A percentile compares a stretch with the other conserved stretches of the same genome.
Evolutionary conservation across 139 green algal genomes (phyloP).

Genomic region (Coccomyxa sp.): DNA sequence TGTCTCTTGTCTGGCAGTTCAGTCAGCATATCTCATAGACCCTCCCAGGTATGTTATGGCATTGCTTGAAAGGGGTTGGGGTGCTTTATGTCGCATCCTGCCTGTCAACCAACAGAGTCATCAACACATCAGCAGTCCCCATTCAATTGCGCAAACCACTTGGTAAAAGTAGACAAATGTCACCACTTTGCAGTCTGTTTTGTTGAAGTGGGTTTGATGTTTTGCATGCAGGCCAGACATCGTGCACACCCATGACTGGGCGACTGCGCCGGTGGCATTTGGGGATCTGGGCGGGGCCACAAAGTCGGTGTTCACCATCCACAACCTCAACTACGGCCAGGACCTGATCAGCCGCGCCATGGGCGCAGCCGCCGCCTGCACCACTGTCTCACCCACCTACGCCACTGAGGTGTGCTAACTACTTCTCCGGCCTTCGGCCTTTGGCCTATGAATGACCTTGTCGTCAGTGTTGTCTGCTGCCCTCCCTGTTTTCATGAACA

Average conservation of each 20-base stretch:
- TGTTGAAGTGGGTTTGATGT: too few relatives aligned
- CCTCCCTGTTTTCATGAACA: not conserved
- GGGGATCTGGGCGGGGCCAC: slow-evolving; percentile 38
- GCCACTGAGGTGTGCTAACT: slow-evolving; percentile 58
- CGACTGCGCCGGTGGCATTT: slow-evolving; percentile 57
- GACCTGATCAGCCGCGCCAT: slow-evolving; percentile 79
- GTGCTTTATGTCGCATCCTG: too few relatives aligned
- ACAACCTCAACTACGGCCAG: slow-evolving; percentile 90
- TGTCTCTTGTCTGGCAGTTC: too few relatives aligned
- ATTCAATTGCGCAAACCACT: too few relatives aligned
- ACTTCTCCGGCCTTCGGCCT: not conserved
- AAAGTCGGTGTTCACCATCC: slow-evolving; percentile 83
- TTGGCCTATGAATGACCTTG: not conserved
- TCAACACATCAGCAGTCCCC: too few relatives aligned
- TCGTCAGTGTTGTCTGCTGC: too few relatives aligned
- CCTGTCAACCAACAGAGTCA: too few relatives aligned
- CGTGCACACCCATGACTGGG: slow-evolving; percentile 96
- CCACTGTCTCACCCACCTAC: slow-evolving; percentile 94
- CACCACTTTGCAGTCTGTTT: too few relatives aligned
- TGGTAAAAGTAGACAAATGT: too few relatives aligned
- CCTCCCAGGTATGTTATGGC: too few relatives aligned
- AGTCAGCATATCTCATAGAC: too few relatives aligned
- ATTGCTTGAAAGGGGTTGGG: too few relatives aligned
- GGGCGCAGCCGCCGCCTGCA: slow-evolving; percentile 61
- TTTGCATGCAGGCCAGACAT: slow-evolving; percentile 66